Conservation (phyloP, 2,329 filamentous ascomycete species). For the Colletotrichum lindemuthianum region DNA sequence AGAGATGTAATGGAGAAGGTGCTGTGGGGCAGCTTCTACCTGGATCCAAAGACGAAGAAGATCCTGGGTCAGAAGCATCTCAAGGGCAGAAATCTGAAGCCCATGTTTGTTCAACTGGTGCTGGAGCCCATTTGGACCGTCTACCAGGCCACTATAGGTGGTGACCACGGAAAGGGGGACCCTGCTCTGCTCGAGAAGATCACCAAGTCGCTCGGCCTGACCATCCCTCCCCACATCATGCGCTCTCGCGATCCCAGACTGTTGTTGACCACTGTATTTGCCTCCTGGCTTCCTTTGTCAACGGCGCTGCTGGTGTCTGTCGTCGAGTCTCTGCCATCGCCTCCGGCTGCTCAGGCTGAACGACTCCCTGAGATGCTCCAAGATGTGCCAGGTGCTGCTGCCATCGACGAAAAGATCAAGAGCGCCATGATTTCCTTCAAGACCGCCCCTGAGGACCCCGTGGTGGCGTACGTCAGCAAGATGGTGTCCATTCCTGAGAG, state of each 20-base stretch:
- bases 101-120: conserved; percentile 97
- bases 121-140: conserved; percentile 96
- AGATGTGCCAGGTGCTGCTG: conserved; percentile 78
- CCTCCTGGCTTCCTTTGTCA: conserved; percentile 90
- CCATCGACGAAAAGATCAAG: conserved; percentile 75
- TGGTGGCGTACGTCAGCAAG: conserved; percentile 96
- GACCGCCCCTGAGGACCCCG: conserved; percentile 74
- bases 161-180: conserved; percentile 85
- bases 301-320: conserved; percentile 94
- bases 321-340: conserved; percentile 90
- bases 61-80: conserved; percentile 91
- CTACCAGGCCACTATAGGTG: conserved; percentile 88
- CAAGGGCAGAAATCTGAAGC: conserved; percentile 90
- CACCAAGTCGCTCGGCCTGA: conserved; percentile 88
- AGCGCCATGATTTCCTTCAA: conserved; percentile 88
- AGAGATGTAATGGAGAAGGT: conserved; percentile 88
- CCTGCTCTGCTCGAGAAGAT: conserved; percentile 89
- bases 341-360: conserved; percentile 79
- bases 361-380: conserved; percentile 83
- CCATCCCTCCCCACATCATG: conserved; percentile 83
- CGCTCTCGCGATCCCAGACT: conserved; percentile 86
- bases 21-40: conserved; percentile 95
- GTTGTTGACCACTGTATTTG: conserved; percentile 86
- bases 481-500: conserved; percentile 97
- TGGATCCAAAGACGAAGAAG: conserved; percentile 97